Evolutionary conservation across 768 basidiomycete species (phyloP).

Genomic region (Psilocybe azurescens): DNA sequence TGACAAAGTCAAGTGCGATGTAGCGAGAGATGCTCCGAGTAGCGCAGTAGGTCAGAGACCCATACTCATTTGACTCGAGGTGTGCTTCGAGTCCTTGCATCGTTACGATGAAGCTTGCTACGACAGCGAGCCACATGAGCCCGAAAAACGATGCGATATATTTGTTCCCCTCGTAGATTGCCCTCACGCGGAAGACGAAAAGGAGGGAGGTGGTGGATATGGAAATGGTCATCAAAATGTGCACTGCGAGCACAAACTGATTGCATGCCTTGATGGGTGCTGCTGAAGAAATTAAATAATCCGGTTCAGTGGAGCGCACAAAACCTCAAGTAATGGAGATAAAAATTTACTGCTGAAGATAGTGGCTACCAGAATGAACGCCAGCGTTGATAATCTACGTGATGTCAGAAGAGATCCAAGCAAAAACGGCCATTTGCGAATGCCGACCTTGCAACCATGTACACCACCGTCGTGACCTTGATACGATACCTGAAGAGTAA

Average conservation of each 20-base stretch:
- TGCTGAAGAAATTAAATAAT: neutral
- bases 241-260: constrained; percentile 3
- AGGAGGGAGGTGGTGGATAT: constrained; percentile 9
- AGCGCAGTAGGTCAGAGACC: neutral
- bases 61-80: neutral
- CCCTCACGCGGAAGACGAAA: constrained; percentile 11
- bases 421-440: no score
- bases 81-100: neutral
- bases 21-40: constrained; percentile 4
- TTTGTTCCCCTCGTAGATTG: constrained; percentile 11
- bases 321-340: no score
- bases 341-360: constrained; percentile 3
- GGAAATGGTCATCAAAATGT: constrained; percentile 6
- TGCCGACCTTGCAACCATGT: constrained; percentile 15
- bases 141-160: constrained; percentile 3
- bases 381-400: neutral
- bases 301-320: no score
- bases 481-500: constrained; percentile 7
- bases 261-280: neutral
- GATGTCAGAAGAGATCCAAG: neutral
- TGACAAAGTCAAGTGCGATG: neutral
- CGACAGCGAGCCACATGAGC: constrained; percentile 8
- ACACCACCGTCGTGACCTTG: constrained; percentile 5
- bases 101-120: constrained; percentile 5
- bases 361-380: neutral